Evolutionary conservation across 2,329 filamentous ascomycete species (phyloP).

Genomic region (Pseudonectria buxi): DNA sequence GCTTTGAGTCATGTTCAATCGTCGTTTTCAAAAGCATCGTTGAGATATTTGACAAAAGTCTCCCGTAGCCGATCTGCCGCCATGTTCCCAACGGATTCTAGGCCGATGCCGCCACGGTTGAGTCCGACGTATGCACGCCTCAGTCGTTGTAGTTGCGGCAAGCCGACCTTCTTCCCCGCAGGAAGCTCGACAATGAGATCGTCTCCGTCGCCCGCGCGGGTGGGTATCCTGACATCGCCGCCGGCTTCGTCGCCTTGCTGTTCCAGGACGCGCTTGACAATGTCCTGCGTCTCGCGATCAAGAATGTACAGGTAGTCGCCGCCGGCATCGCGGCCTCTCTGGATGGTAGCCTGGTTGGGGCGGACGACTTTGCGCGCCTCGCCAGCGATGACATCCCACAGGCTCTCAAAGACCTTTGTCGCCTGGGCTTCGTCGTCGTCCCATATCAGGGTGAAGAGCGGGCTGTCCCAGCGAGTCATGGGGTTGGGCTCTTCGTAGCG

Average conservation of each 20-base stretch:
- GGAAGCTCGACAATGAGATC: conserved; percentile 60
- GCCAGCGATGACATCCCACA: conserved; percentile 70
- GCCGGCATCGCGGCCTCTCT: conserved; percentile 54
- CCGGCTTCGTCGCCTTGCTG: conserved; percentile 59
- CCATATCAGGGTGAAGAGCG: conserved; percentile 71
- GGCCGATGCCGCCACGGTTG: conserved; percentile 62
- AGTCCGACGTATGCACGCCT: conserved; percentile 70
- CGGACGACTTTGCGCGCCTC: conserved; percentile 56
- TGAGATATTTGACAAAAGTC: conserved; percentile 61
- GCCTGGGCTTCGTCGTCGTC: conserved; percentile 62
- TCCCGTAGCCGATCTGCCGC: conserved; percentile 49
- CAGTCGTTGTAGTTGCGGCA: conserved; percentile 72
- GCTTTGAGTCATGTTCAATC: conserved; percentile 26
- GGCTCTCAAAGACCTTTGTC: conserved; percentile 49
- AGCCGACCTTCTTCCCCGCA: conserved; percentile 50
- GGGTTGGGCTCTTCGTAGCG: conserved; percentile 81
- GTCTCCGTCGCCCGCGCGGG: conserved; percentile 30
- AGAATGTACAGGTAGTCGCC: conserved; percentile 74
- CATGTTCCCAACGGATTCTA: conserved; percentile 49
- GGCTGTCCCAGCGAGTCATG: conserved; percentile 79
- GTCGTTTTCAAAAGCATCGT: conserved; percentile 57
- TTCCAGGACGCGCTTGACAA: conserved; percentile 63
- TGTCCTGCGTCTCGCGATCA: conserved; percentile 70
- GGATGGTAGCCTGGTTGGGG: conserved; percentile 70
- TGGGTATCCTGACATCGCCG: conserved; percentile 46